Evolutionary conservation across 2,329 filamentous ascomycete species (phyloP).

Genomic region (Coleophoma crateriformis): DNA sequence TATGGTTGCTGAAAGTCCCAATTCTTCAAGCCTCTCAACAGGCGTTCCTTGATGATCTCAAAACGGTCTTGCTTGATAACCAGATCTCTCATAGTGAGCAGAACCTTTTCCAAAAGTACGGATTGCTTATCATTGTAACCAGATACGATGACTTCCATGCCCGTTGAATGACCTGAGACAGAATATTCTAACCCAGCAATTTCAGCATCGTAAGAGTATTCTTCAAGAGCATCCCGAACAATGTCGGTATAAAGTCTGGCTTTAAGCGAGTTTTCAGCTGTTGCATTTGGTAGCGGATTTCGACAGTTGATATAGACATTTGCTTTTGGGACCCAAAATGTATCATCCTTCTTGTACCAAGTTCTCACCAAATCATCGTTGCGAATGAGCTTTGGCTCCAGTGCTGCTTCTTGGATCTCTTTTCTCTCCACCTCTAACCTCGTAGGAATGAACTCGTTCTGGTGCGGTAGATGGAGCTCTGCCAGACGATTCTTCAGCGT

Average conservation of each 20-base stretch:
- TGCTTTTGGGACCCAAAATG: conserved; percentile 96
- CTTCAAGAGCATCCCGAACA: conserved; percentile 80
- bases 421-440: conserved; percentile 94
- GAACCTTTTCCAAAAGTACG: conserved; percentile 83
- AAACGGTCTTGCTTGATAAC: conserved; percentile 85
- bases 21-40: conserved; percentile 74
- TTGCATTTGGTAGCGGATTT: conserved; percentile 73
- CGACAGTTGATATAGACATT: conserved; percentile 77
- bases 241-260: conserved; percentile 77
- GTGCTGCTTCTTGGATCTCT: conserved; percentile 69
- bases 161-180: conserved; percentile 65
- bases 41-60: conserved; percentile 81
- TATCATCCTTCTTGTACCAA: conserved; percentile 99
- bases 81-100: conserved; percentile 77
- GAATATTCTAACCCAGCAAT: conserved; percentile 83
- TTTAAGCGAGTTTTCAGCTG: conserved; percentile 73
- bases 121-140: conserved; percentile 97
- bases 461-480: conserved; percentile 80
- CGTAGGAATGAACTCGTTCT: conserved; percentile 93
- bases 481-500: conserved; percentile 53
- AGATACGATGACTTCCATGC: conserved; percentile 71
- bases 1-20: conserved; percentile 86
- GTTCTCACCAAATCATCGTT: conserved; percentile 76
- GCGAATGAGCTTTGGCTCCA: conserved; percentile 74
- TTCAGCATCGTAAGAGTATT: conserved; percentile 95